Evolutionary conservation across 768 basidiomycete species (phyloP).

Genomic region (Paxillus ammoniavirescens): DNA sequence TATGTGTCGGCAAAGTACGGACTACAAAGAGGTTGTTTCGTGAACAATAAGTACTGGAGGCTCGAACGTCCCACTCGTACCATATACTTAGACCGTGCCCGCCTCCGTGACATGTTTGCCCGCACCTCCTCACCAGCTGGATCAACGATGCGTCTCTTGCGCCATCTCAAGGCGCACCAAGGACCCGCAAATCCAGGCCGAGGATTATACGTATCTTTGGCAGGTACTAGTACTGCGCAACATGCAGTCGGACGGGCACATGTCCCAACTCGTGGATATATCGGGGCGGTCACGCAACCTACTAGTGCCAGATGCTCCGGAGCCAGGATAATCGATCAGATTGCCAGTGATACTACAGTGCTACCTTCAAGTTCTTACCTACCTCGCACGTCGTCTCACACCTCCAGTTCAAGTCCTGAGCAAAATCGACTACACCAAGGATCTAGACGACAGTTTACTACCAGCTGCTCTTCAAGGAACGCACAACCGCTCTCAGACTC

Average conservation of each 20-base stretch:
- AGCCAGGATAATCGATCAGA: neutral
- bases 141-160: neutral
- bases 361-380: neutral
- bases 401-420: neutral
- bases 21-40: too few species aligned
- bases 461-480: conserved; percentile 1
- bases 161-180: neutral
- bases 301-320: neutral
- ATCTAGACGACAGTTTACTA: neutral
- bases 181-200: neutral
- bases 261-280: neutral
- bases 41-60: too few species aligned
- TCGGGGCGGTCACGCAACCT: neutral
- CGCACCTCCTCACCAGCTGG: neutral
- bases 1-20: too few species aligned
- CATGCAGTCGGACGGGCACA: neutral
- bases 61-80: too few species aligned
- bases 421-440: neutral
- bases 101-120: neutral
- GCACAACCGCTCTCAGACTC: neutral
- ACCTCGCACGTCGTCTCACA: neutral
- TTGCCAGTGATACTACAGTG: neutral
- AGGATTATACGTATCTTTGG: neutral
- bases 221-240: neutral
- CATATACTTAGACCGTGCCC: too few species aligned